phyloP scores from a whole-genome alignment of 805 yeast genomes.

The Limtongia smithiae region DNA sequence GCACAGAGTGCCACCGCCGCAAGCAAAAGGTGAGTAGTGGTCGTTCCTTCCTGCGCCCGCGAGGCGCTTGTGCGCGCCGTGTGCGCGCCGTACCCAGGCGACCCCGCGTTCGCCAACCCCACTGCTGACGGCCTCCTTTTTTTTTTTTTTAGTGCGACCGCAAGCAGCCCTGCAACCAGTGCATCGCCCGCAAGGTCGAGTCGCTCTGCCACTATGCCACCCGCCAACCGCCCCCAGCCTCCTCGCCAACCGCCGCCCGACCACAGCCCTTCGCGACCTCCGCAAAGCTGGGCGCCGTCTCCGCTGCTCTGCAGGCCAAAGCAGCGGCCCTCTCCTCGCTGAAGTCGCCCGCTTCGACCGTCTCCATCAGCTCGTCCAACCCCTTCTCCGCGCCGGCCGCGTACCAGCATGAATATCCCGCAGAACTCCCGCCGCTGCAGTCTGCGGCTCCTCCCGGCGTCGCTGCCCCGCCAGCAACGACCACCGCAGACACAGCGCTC shows the following conservation, averaged over 20 bases:
- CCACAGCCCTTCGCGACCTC: background rate
- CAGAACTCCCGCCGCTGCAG: background rate
- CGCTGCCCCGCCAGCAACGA: background rate
- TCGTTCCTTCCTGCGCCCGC: background rate
- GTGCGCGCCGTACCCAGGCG: background rate
- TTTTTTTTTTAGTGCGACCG: slow-evolving; percentile 22
- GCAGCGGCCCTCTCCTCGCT: too few species aligned
- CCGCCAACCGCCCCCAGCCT: slow-evolving; percentile 1
- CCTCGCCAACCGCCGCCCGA: background rate
- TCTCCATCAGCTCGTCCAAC: background rate
- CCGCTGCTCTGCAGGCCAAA: background rate
- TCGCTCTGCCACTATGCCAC: slow-evolving; percentile 18
- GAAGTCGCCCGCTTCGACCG: too few species aligned
- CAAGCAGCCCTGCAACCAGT: slow-evolving; percentile 25
- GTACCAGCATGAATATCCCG: slow-evolving; percentile 1
- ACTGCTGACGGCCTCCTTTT: background rate
- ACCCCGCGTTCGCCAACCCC: background rate
- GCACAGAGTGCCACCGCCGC: slow-evolving; percentile 28
- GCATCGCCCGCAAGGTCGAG: slow-evolving; percentile 18
- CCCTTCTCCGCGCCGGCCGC: background rate
- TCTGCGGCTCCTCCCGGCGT: slow-evolving; percentile 1
- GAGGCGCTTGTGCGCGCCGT: too few species aligned
- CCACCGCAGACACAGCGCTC: background rate
- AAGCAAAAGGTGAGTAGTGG: slow-evolving; percentile 22
- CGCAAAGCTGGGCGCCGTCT: background rate